phyloP scores from a whole-genome alignment of 345 rosid species.

The Murraya koenigii region DNA sequence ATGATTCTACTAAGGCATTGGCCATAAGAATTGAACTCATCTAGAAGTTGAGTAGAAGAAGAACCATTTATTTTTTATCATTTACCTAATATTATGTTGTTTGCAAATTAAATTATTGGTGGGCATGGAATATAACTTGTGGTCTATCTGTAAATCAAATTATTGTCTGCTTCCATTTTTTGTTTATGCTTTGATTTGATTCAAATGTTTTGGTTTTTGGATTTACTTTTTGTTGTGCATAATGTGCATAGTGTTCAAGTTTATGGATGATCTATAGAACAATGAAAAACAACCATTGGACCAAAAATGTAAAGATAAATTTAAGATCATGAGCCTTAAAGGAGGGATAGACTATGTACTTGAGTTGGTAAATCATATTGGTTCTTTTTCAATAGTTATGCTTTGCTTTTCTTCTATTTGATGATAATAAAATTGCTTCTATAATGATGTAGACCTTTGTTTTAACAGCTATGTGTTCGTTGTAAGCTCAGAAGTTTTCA shows the following conservation, averaged over 20 bases:
- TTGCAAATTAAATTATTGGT: background rate
- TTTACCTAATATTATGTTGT: background rate
- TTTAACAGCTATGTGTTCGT: background rate
- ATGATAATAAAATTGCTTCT: background rate
- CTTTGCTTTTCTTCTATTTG: background rate
- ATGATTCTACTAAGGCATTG: too few species aligned
- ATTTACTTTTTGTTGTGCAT: background rate
- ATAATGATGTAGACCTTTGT: background rate
- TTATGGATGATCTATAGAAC: slow-evolving; percentile 85
- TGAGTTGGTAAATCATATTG: slow-evolving; percentile 63
- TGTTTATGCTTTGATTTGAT: too few species aligned
- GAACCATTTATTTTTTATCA: background rate
- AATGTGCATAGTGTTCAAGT: slow-evolving; percentile 68
- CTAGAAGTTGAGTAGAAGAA: background rate
- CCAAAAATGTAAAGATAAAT: slow-evolving; percentile 83
- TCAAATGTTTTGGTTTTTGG: background rate
- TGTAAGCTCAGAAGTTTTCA: background rate
- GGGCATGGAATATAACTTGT: background rate
- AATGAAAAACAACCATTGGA: slow-evolving; percentile 61
- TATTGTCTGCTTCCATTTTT: too few species aligned
- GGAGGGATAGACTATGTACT: slow-evolving; percentile 79
- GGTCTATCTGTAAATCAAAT: too few species aligned
- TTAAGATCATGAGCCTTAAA: slow-evolving; percentile 88
- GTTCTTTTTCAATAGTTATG: background rate
- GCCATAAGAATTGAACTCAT: background rate